Percentiles rank a stretch among this genome's conserved stretches.
phyloP scores from a whole-genome alignment of 2,329 filamentous ascomycete species.

The Hypoxylon sp. region DNA sequence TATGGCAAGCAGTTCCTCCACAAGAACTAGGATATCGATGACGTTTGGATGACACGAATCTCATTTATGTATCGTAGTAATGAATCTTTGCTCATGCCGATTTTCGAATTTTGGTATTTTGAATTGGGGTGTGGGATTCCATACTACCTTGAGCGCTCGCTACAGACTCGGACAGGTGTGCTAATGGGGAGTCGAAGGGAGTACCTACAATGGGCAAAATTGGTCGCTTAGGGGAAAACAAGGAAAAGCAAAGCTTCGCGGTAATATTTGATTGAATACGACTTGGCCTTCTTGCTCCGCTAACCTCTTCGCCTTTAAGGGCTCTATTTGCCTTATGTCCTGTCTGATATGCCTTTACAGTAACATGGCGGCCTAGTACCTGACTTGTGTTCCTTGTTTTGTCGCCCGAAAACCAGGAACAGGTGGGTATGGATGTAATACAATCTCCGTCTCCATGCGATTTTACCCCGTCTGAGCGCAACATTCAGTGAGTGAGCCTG shows the following conservation, averaged over 20 bases:
- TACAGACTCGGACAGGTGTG: not conserved
- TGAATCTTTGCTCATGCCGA: not conserved
- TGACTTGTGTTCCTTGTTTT: constrained; percentile 29
- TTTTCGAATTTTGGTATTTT: not conserved
- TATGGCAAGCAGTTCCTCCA: constrained; percentile 48
- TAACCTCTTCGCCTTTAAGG: not conserved
- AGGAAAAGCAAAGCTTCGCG: not conserved
- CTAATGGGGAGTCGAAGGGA: not conserved
- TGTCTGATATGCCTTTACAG: not conserved
- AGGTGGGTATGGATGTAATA: constrained; percentile 29
- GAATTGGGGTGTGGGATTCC: not conserved
- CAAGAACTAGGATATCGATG: not conserved
- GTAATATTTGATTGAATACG: not conserved
- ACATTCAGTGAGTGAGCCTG: not conserved
- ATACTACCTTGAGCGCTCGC: not conserved
- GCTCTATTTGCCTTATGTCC: too few species aligned
- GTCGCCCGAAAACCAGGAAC: constrained; percentile 25
- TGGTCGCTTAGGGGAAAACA: too few species aligned
- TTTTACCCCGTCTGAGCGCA: constrained; percentile 35
- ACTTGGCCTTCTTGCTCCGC: not conserved
- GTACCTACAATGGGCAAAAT: too few species aligned
- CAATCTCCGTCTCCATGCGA: constrained; percentile 3
- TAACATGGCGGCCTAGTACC: not conserved
- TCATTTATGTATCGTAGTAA: not conserved
- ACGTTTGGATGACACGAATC: not conserved